A percentile compares a stretch with the other conserved stretches of the same genome.
Evolutionary conservation across 495 filamentous ascomycete genomes (phyloP).

Genomic region (Hypoxylon crocopeplum): DNA sequence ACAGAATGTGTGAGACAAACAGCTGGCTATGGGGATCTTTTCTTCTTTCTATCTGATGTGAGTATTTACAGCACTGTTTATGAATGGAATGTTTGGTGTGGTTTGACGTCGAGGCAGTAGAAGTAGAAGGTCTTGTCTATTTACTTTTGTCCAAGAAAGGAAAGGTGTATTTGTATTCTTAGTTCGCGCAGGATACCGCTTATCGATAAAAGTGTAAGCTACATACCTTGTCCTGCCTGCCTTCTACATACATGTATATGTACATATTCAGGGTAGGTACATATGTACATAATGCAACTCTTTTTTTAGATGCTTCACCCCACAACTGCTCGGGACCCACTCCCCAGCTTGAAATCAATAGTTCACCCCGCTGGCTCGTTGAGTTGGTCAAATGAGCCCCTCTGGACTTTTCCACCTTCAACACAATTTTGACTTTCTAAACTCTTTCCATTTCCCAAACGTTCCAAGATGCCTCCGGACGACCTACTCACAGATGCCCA

Average conservation of each 20-base stretch:
- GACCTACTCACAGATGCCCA: constrained; percentile 72
- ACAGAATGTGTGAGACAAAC: too few species aligned
- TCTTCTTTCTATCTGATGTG: too few species aligned
- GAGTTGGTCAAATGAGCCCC: not conserved
- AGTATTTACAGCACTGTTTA: too few species aligned
- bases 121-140: constrained; percentile 5
- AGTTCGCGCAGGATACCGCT: too few species aligned
- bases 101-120: not conserved
- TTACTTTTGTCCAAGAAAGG: constrained; percentile 39
- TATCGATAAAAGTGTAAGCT: too few species aligned
- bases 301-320: not conserved
- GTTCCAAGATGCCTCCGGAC: constrained; percentile 43
- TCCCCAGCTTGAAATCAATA: constrained; percentile 4
- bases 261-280: too few species aligned
- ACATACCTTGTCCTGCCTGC: too few species aligned
- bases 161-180: too few species aligned
- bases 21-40: too few species aligned
- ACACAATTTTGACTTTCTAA: not conserved
- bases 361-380: constrained; percentile 18
- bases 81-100: not conserved
- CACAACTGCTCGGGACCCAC: constrained; percentile 8
- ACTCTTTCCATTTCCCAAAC: not conserved
- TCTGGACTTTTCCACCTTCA: not conserved
- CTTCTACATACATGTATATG: too few species aligned
- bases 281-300: not conserved